Evolutionary conservation across 768 basidiomycete species (phyloP), one percentile per base, ranked within the genome.

Genomic region (Kwoniella heveanensis): DNA sequence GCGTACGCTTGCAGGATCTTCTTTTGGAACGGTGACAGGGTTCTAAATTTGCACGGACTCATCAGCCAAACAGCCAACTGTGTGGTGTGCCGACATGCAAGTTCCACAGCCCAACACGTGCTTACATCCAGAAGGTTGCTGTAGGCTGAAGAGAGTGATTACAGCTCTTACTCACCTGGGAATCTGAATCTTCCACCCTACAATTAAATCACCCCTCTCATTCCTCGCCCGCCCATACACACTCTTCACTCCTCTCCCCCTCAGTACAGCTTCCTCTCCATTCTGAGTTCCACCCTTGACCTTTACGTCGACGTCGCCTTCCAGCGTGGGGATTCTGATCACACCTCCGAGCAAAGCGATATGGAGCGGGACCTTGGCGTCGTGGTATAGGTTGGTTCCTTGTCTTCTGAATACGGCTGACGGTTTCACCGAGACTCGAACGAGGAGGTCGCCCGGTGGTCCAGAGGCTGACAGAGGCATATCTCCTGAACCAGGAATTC

Each of bases 231-330:
- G 52, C 9, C 70, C 66, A 54, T 73, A 77, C 0, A 80, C 72
- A 44, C 63, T 73, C 68, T 77, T 80, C 13, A 97, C 87, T 29
- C 96, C 96, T 57, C 90, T 86, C 44, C 88, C 88, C 81, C 89
- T 90, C 73, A 99, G 81, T 22, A 96, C 90, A 87, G 95, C 94
- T 80, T 98, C 93, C 82, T 97, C 92, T 19, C 94, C 94, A 76
- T 89, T 92, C 81, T 98, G 96, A 1, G 95, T 97, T 49, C 96
- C 95, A 22, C 84, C 84, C 59, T 93, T 91, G 46, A 99, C 86
- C 68, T 90, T 88, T 47, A 98, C 91, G 62, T 97, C 93, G 1
- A 97, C 92, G 49, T 96, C 91, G 25, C 94, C 92, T 65, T 98
- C 94, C 21, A 98, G 83, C 48, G 96, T 99, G 25, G 93, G 92